Evolutionary conservation across 495 filamentous ascomycete genomes (phyloP).

Genomic region (Penicillium cinerascens): DNA sequence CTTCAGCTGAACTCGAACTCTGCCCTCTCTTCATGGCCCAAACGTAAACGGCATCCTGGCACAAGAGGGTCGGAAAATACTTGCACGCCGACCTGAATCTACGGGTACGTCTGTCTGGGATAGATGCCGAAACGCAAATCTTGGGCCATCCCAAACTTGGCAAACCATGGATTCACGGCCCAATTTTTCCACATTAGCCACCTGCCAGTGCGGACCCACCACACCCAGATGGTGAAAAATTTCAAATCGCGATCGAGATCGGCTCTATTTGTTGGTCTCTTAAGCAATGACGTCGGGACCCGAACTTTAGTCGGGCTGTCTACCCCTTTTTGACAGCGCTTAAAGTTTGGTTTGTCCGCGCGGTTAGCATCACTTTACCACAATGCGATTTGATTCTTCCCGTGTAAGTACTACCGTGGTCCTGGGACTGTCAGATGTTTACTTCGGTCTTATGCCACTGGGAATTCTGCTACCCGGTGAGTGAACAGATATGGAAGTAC

Average conservation of each 20-base stretch:
- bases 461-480: not conserved
- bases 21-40: not conserved
- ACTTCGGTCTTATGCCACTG: not conserved
- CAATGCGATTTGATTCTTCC: not conserved
- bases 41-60: not conserved
- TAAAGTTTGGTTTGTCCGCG: constrained; percentile 17
- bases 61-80: constrained; percentile 6
- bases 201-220: constrained; percentile 9
- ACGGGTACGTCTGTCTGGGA: not conserved
- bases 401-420: not conserved
- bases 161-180: constrained; percentile 13
- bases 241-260: constrained; percentile 3
- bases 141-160: constrained; percentile 8
- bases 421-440: not conserved
- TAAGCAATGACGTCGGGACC: constrained; percentile 11
- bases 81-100: constrained; percentile 6
- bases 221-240: not conserved
- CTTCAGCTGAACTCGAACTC: constrained; percentile 1
- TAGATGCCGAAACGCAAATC: constrained; percentile 17
- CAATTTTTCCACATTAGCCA: constrained; percentile 3
- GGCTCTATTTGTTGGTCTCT: not conserved
- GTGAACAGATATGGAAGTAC: not conserved
- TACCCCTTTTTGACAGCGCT: constrained; percentile 20
- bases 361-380: constrained; percentile 9
- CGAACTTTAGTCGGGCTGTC: constrained; percentile 1